These are phyloP conservation scores for Moricandia arvensis DNA, from an alignment of 345 rosid genomes.

Conservation along the genomic window DNA sequence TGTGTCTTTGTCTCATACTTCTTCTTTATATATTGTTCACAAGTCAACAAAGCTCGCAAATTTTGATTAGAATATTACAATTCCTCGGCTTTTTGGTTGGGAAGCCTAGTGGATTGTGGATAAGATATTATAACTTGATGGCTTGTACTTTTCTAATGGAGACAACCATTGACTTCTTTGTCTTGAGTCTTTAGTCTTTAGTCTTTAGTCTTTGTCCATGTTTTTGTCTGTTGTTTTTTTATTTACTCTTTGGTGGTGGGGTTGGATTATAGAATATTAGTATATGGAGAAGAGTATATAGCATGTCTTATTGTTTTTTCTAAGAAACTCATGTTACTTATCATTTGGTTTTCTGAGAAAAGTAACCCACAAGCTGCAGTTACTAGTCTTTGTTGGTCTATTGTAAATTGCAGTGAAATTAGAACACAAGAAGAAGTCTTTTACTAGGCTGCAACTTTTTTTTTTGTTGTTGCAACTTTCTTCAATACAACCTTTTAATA, in stretches of 20 bases:
- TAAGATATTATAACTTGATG: slow-evolving; percentile 5
- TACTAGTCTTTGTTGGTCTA: background rate
- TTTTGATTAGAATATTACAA: slow-evolving; percentile 2
- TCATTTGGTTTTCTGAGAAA: slow-evolving; percentile 9
- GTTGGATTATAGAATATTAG: slow-evolving; percentile 13
- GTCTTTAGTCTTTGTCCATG: slow-evolving; percentile 23
- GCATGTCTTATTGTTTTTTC: background rate
- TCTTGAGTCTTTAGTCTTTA: slow-evolving; percentile 2
- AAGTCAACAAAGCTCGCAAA: background rate
- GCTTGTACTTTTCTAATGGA: slow-evolving; percentile 22
- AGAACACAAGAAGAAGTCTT: background rate
- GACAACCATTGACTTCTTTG: slow-evolving; percentile 13
- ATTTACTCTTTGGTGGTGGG: background rate
- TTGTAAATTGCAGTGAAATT: slow-evolving; percentile 1
- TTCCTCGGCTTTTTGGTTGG: background rate
- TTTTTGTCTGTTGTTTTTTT: background rate
- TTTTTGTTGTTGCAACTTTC: no score
- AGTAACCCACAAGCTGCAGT: background rate
- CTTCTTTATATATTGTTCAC: background rate
- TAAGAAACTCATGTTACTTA: background rate
- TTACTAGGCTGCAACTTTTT: background rate
- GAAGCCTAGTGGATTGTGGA: background rate
- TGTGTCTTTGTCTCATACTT: no score
- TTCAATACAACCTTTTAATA: no score
- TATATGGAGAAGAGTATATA: background rate